A percentile compares a stretch with the other conserved stretches of the same genome.
Evolutionary conservation across 73 alveolate genomes (phyloP).

Genomic region (Symbiodinium natans): DNA sequence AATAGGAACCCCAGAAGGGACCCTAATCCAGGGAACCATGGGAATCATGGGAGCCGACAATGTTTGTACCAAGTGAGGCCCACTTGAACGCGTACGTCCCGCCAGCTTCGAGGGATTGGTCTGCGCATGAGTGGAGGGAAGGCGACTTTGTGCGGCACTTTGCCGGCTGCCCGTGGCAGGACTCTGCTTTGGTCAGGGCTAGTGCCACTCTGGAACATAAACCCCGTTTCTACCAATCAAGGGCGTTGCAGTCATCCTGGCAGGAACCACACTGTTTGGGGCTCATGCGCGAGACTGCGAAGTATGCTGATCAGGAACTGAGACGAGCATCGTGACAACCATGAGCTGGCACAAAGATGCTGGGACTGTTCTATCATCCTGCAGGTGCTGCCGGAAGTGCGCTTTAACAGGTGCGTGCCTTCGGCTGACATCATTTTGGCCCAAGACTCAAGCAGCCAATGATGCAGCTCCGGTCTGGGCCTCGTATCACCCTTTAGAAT

Average conservation of each 20-base stretch:
- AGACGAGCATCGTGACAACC: neutral
- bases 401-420: too few relatives aligned
- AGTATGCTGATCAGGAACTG: neutral
- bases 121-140: slow-evolving; percentile 71
- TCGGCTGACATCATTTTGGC: neutral
- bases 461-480: neutral
- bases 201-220: too few relatives aligned
- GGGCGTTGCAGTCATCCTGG: too few relatives aligned
- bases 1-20: too few relatives aligned
- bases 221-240: too few relatives aligned
- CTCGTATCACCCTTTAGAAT: neutral
- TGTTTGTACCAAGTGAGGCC: too few relatives aligned
- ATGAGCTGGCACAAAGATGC: neutral
- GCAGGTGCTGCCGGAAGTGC: too few relatives aligned
- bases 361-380: too few relatives aligned
- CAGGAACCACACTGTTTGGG: slow-evolving; percentile 60
- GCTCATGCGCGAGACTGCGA: slow-evolving; percentile 65
- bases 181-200: neutral
- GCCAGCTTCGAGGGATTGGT: slow-evolving; percentile 77
- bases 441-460: neutral
- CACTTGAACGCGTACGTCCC: slow-evolving; percentile 91
- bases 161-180: slow-evolving; percentile 94
- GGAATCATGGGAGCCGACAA: too few relatives aligned
- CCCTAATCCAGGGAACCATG: too few relatives aligned
- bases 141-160: slow-evolving; percentile 93